Evolutionary conservation across 768 basidiomycete species (phyloP).

Genomic region (Phaffia australis): DNA sequence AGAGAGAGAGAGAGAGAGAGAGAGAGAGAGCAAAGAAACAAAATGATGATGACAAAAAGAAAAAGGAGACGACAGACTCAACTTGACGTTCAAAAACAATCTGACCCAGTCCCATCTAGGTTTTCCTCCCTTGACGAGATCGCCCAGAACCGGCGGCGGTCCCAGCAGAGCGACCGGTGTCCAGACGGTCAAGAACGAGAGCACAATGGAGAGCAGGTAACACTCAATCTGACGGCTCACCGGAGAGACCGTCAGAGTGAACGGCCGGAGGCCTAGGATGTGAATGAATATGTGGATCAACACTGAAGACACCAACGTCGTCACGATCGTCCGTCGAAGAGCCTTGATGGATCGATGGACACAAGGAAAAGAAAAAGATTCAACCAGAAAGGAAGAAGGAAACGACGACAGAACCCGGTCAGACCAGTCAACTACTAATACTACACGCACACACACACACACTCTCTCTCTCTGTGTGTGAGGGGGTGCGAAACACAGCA

Average conservation of each 20-base stretch:
- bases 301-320: constrained; percentile 47
- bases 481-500: constrained; percentile 34
- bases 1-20: not conserved
- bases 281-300: constrained; percentile 44
- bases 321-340: constrained; percentile 35
- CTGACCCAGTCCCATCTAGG: constrained; percentile 59
- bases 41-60: not conserved
- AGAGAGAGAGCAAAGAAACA: constrained; percentile 9
- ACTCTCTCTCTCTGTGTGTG: too few relatives aligned
- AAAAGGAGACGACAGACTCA: constrained; percentile 49
- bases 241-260: constrained; percentile 45
- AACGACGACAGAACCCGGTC: not conserved
- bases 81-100: constrained; percentile 59
- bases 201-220: constrained; percentile 54
- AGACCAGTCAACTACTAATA: too few relatives aligned
- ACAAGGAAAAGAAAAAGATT: not conserved
- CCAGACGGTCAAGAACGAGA: constrained; percentile 56
- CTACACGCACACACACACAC: too few relatives aligned
- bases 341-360: not conserved
- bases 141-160: constrained; percentile 44
- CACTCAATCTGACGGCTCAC: constrained; percentile 45
- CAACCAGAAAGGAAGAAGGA: constrained; percentile 1
- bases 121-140: constrained; percentile 39
- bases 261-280: constrained; percentile 61
- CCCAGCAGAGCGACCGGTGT: constrained; percentile 63